Conservation (phyloP, 2,329 filamentous ascomycete species). For the Diaporthe aspalathi region DNA sequence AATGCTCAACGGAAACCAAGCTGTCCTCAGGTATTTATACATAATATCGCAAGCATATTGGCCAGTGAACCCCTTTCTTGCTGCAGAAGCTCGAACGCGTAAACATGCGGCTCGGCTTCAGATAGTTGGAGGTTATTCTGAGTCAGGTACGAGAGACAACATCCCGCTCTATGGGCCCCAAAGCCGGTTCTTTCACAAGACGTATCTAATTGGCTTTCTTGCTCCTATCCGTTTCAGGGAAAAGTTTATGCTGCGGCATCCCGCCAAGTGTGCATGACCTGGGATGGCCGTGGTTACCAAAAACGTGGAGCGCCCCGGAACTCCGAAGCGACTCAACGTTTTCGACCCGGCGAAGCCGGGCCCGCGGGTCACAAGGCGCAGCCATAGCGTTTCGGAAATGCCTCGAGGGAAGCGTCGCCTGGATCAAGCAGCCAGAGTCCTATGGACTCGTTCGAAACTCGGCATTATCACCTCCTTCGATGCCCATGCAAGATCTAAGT, state of each 20-base stretch:
- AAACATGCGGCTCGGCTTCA: neutral
- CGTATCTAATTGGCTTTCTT: constrained; percentile 10
- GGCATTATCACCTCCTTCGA: neutral
- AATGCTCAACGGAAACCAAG: neutral
- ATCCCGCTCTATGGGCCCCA: neutral
- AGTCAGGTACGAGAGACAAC: neutral
- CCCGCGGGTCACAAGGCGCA: neutral
- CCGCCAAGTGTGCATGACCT: constrained; percentile 22
- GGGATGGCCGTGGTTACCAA: neutral
- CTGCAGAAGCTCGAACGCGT: neutral
- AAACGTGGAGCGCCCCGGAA: constrained; percentile 12
- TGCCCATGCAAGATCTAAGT: neutral
- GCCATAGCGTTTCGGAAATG: neutral
- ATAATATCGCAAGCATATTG: neutral
- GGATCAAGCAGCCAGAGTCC: neutral
- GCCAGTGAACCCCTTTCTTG: neutral
- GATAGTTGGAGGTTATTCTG: neutral
- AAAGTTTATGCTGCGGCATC: constrained; percentile 1
- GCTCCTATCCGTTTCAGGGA: neutral
- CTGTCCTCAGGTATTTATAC: neutral
- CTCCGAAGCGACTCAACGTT: neutral
- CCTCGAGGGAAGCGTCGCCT: no score
- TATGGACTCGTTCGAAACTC: neutral
- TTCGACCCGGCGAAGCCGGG: neutral
- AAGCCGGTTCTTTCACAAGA: neutral